Evolutionary conservation across 768 basidiomycete genomes (phyloP), one percentile per base, ranked within the genome.

Genomic region (Naematelia encephala): DNA sequence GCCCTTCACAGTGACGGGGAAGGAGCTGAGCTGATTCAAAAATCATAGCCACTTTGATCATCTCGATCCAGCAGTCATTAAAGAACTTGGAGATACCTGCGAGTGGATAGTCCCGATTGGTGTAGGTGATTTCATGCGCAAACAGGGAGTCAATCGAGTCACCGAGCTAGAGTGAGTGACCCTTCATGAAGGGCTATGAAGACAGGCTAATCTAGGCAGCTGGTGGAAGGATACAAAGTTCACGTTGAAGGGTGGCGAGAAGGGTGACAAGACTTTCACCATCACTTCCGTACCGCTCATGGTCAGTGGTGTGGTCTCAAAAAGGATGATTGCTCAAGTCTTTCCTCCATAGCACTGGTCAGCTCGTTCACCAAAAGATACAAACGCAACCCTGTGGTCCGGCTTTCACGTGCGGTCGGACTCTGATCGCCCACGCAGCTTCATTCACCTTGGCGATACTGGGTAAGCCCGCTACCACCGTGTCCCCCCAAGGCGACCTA

Each of bases 41-140:
- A n/a, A n/a, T n/a, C n/a, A 1, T 51, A 76, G 72, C 57, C 77
- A 78, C 50, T 77, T 70, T 54, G 77, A 78, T 61, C 77, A 78
- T 53, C 63, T 75, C 21, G 73, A 77, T 57, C 68, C 71, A 3
- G 62, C 58, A 23, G 69, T 69, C 5, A 66, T 77, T 28, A 63
- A 62, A 29, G 66, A 66, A 29, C 62, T 77, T 13, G 75, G 74
- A n/a, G 66, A 77, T 57, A 63, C 59, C 13, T 76, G 67, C 27
- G 63, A 61, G 39, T 78, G 77, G 77, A 58, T 76, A 39, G 75
- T 77, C 8, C 76, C 77, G 3, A 64, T 70, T 8, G 77, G 77
- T 3, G 63, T 77, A 2, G 68, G 64, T 29, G 29, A 25, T 4
- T 77, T 70, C 57, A 64, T 78, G 30, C 51, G 56, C 0, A 11